phyloP scores from a whole-genome alignment of 108 stramenopile species.

The Fragilaria crotonensis region DNA sequence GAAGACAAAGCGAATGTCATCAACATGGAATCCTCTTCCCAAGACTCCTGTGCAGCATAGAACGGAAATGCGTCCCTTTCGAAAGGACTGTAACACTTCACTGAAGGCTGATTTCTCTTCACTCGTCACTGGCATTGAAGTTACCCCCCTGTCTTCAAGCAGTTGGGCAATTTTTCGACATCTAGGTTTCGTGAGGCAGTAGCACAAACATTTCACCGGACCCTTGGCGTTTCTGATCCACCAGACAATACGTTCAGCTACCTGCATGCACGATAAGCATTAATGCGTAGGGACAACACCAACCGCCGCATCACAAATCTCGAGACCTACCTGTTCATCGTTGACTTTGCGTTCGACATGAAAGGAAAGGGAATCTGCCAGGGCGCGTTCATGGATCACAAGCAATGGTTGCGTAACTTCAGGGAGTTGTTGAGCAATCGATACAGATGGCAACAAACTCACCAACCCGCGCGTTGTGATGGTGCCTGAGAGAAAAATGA shows the following conservation, averaged over 20 bases:
- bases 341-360: slow-evolving; percentile 9
- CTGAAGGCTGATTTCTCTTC: neutral
- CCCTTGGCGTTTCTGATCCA: neutral
- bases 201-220: neutral
- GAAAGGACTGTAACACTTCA: neutral
- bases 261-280: no score
- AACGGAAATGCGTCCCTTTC: neutral
- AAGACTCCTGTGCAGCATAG: neutral
- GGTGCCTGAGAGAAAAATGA: slow-evolving; percentile 10
- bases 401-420: neutral
- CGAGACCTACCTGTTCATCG: neutral
- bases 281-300: no score
- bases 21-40: slow-evolving; percentile 5
- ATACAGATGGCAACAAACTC: neutral
- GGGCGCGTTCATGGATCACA: neutral
- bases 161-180: neutral
- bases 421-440: neutral
- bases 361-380: slow-evolving; percentile 3
- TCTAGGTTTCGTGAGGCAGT: slow-evolving; percentile 1
- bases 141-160: neutral
- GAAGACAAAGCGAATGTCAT: slow-evolving; percentile 10
- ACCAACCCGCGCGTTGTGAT: neutral
- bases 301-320: no score
- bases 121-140: neutral
- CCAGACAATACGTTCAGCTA: slow-evolving; percentile 4